Conservation (phyloP, 768 basidiomycete species). For the Lentinus tigrinus region DNA sequence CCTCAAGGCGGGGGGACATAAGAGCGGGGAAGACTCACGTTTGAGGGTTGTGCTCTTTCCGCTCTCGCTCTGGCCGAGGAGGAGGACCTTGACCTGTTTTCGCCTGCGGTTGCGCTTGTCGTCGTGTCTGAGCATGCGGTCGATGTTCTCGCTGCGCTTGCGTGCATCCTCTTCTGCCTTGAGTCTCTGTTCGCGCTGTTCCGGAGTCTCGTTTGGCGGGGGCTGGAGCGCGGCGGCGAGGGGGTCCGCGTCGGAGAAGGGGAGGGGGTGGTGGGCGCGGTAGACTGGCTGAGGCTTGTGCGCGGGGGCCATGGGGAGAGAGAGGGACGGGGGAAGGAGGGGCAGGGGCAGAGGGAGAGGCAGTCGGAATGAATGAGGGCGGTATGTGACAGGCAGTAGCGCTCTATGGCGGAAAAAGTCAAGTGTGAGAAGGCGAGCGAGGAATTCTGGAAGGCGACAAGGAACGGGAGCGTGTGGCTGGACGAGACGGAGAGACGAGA, state of each 20-base stretch:
- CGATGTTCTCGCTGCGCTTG: slow-evolving; percentile 73
- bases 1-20: neutral
- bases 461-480: neutral
- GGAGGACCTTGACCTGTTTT: slow-evolving; percentile 70
- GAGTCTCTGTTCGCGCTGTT: slow-evolving; percentile 64
- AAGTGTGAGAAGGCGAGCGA: slow-evolving; percentile 14
- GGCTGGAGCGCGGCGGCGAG: slow-evolving; percentile 66
- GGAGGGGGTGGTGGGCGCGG: neutral
- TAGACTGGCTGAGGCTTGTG: neutral
- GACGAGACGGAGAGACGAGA: neutral
- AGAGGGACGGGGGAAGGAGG: neutral
- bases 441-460: neutral
- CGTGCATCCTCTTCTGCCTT: slow-evolving; percentile 69
- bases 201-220: slow-evolving; percentile 68
- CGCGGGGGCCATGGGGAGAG: neutral
- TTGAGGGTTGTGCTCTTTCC: slow-evolving; percentile 88
- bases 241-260: slow-evolving; percentile 57
- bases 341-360: neutral
- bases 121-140: slow-evolving; percentile 73
- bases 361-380: slow-evolving; percentile 11
- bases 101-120: slow-evolving; percentile 57
- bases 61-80: slow-evolving; percentile 87
- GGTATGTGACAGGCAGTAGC: slow-evolving; percentile 18
- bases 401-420: slow-evolving; percentile 14
- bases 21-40: slow-evolving; percentile 55